These are phyloP conservation scores for Zymoseptoria passerinii DNA, from an alignment of 2,329 filamentous ascomycete species.

Conservation along the genomic window DNA sequence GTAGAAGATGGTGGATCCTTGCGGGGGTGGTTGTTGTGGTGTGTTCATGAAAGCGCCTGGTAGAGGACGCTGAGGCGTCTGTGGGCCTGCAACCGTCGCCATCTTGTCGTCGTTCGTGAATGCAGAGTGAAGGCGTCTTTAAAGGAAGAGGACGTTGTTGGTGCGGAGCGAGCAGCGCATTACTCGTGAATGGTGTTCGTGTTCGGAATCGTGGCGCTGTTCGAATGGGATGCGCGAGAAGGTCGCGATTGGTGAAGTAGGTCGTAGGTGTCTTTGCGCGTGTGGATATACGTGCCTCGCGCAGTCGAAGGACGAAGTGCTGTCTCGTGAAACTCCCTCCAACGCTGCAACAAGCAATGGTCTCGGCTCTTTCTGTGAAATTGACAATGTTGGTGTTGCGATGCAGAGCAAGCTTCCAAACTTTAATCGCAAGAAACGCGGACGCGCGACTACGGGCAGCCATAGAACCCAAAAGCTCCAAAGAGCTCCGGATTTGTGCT, in stretches of 20 bases:
- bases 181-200: conserved; percentile 5
- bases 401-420: neutral
- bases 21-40: conserved; percentile 44
- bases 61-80: conserved; percentile 61
- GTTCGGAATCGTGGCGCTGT: neutral
- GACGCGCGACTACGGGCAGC: neutral
- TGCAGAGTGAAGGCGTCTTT: neutral
- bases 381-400: neutral
- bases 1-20: conserved; percentile 26
- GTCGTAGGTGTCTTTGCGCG: neutral
- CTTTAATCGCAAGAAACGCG: conserved; percentile 2
- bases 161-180: conserved; percentile 13
- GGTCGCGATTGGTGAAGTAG: neutral
- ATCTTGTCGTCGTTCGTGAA: conserved; percentile 8
- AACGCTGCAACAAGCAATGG: neutral
- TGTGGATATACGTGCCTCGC: neutral
- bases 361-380: neutral
- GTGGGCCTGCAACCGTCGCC: conserved; percentile 22
- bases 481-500: neutral
- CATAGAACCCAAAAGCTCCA: neutral
- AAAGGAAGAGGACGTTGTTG: conserved; percentile 2
- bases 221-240: neutral
- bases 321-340: neutral
- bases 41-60: conserved; percentile 72
- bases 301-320: neutral